Base-by-base conservation (phyloP, 805 yeast species). In the Kurtzmaniella cleridarum region DNA sequence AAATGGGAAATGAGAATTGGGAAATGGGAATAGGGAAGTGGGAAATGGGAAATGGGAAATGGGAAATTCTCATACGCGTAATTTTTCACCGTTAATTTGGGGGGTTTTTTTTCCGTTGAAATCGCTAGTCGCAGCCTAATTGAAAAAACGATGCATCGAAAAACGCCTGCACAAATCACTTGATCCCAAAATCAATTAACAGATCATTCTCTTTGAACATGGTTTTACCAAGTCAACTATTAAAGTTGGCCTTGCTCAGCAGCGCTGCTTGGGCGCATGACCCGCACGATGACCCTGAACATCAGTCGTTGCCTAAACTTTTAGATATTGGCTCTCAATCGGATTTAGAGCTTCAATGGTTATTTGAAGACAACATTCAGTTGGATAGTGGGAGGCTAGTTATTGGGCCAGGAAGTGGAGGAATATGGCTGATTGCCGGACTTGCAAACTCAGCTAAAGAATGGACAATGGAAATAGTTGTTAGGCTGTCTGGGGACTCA, bases 331-430 rank as follows among this genome's bases (percentile, higher is more conserved):
- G 54, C 5, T 43, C 42, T 13, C 39, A 60, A 2, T 37, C 41
- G 2, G 62, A 59, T 9, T 45, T 68, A 16, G 43, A 40, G n/a
- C 32, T 41, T n/a, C 46, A 47, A 16, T 68, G 72, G 71, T 45
- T 51, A 5, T 32, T 53, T 12, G 38, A 41, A 44, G 90, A 86
- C 55, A 86, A 73, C 76, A 79, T 91, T 73, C 84, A 84, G 74
- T 86, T 90, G 66, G 97, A 89, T 69, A 81, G 90, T 60, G 98
- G 95, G 10, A 84, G 79, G 70, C 75, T 85, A 61, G 95, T 81
- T 56, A 86, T 87, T 35, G 50, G 46, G 3, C 41, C 45, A 17
- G 46, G 51, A 3, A 52, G 48, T 5, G 59, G 59, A 2, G 33
- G 49, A 3, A 27, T 57, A 9, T 59, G 62, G 62, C 46, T 55